These are phyloP conservation scores for Eremothecium sinecaudum DNA, from an alignment of 1,139 yeast genomes.

Conservation along the genomic window DNA sequence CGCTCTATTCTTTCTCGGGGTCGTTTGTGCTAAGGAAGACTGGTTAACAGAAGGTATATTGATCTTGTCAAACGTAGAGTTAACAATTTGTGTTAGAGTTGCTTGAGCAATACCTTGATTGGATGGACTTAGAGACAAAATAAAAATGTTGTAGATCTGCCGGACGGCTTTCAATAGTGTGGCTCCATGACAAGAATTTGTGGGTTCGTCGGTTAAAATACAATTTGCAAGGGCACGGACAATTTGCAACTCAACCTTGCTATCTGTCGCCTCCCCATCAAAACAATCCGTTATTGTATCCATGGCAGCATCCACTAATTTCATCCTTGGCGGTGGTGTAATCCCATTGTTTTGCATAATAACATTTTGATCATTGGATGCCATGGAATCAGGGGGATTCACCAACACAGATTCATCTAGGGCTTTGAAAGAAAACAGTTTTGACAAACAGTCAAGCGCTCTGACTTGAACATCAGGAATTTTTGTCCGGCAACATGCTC, in stretches of 20 bases:
- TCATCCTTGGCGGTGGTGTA: slow-evolving; percentile 46
- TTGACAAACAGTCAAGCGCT: slow-evolving; percentile 58
- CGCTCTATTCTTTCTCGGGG: slow-evolving; percentile 5
- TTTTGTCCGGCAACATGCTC: slow-evolving; percentile 48
- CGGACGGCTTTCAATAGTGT: slow-evolving; percentile 82
- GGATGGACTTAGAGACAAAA: slow-evolving; percentile 67
- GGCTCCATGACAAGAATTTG: slow-evolving; percentile 82
- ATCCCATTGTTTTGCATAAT: slow-evolving; percentile 33
- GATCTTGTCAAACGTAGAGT: slow-evolving; percentile 74
- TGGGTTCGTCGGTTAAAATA: slow-evolving; percentile 53
- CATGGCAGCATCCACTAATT: slow-evolving; percentile 73
- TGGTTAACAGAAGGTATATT: slow-evolving; percentile 16
- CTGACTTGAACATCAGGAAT: slow-evolving; percentile 44
- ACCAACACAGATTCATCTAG: slow-evolving; percentile 43
- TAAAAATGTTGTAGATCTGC: slow-evolving; percentile 85
- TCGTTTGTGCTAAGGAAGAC: slow-evolving; percentile 13
- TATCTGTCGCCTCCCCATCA: slow-evolving; percentile 87
- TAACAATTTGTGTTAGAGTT: slow-evolving; percentile 81
- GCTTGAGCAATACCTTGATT: slow-evolving; percentile 97
- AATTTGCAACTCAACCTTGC: slow-evolving; percentile 81
- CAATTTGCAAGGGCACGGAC: slow-evolving; percentile 87
- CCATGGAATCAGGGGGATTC: slow-evolving; percentile 34
- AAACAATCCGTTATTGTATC: slow-evolving; percentile 78
- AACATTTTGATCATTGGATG: slow-evolving; percentile 28
- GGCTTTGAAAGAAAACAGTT: slow-evolving; percentile 54